phyloP scores from a whole-genome alignment of 2,329 filamentous ascomycete genomes.

The Trichoderma sp. region DNA sequence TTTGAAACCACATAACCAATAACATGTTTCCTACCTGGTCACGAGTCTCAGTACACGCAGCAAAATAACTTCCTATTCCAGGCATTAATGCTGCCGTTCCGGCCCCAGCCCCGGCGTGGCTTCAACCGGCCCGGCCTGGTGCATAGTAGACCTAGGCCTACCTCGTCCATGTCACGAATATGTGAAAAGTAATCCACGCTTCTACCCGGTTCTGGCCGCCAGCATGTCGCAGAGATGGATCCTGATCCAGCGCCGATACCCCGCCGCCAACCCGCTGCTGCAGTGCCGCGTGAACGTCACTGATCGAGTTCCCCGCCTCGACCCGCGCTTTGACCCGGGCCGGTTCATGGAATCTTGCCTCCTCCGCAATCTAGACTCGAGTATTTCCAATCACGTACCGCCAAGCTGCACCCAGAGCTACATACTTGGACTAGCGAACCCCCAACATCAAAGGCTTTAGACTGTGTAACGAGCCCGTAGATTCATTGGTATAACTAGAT shows the following conservation, averaged over 20 bases:
- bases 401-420: background rate
- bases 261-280: background rate
- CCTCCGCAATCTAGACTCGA: constrained; percentile 12
- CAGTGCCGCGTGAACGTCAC: constrained; percentile 7
- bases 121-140: constrained; percentile 15
- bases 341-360: constrained; percentile 3
- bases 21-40: background rate
- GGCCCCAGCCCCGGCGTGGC: constrained; percentile 4
- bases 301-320: constrained; percentile 7
- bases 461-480: background rate
- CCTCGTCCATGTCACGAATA: background rate
- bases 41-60: background rate
- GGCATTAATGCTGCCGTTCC: background rate
- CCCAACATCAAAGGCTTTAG: background rate
- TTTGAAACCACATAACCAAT: background rate
- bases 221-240: background rate
- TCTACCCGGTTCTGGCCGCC: background rate
- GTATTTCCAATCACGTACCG: constrained; percentile 21
- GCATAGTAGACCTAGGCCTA: background rate
- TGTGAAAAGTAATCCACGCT: background rate
- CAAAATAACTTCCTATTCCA: background rate
- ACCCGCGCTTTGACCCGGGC: constrained; percentile 17
- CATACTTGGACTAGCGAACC: background rate
- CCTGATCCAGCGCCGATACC: background rate
- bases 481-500: background rate